These are phyloP conservation scores for Yamadazyma ubonensis DNA, from an alignment of 805 yeast species.

Conservation along the genomic window DNA sequence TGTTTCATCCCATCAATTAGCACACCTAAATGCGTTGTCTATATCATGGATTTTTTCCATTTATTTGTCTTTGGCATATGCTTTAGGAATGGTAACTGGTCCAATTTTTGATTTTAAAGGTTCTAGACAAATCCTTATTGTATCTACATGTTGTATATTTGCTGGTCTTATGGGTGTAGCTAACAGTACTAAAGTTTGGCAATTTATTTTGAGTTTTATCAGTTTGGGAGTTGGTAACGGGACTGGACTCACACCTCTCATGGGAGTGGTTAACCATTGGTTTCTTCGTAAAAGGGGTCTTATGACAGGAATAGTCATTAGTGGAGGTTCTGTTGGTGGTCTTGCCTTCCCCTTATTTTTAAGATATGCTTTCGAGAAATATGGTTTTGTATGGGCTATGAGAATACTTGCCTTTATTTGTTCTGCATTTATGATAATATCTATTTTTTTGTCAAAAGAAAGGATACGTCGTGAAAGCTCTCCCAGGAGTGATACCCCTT, in stretches of 20 bases:
- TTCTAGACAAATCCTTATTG: conserved; percentile 40
- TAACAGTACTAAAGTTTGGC: conserved; percentile 52
- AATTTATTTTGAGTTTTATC: conserved; percentile 61
- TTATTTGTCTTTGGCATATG: conserved; percentile 48
- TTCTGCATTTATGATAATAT: conserved; percentile 24
- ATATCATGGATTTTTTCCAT: conserved; percentile 68
- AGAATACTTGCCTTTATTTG: conserved; percentile 43
- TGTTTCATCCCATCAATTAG: conserved; percentile 54
- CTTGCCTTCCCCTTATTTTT: conserved; percentile 56
- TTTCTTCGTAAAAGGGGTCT: conserved; percentile 57
- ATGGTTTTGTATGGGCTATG: conserved; percentile 62
- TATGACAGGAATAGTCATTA: conserved; percentile 57
- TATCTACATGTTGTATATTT: conserved; percentile 44
- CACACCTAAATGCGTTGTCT: conserved; percentile 42
- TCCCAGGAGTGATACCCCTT: conserved; percentile 1
- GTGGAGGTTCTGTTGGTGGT: conserved; percentile 72
- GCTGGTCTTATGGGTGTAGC: conserved; percentile 58
- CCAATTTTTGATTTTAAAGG: conserved; percentile 66
- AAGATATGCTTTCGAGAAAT: conserved; percentile 39
- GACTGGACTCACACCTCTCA: conserved; percentile 56
- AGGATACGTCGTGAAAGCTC: conserved; percentile 18
- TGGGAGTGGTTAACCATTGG: conserved; percentile 69
- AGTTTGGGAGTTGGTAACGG: conserved; percentile 60
- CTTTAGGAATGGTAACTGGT: conserved; percentile 53
- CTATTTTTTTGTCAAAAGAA: conserved; percentile 27